These are phyloP conservation scores for Earliella scabrosa DNA, from an alignment of 1,284 basidiomycete species.

Conservation along the genomic window DNA sequence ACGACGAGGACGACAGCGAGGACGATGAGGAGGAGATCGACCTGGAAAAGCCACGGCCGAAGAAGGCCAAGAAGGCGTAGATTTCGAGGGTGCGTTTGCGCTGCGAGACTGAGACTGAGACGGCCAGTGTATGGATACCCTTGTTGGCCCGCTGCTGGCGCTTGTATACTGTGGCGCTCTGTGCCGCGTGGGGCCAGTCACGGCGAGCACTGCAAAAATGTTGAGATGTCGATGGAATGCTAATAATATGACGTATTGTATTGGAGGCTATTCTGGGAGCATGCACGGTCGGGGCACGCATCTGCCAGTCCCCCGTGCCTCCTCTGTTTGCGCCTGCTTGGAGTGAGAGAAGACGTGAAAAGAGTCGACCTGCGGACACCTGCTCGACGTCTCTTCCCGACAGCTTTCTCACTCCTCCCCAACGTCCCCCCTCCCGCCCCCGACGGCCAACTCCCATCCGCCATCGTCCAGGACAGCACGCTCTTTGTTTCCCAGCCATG, in stretches of 20 bases:
- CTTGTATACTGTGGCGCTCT: not conserved
- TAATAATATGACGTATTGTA: constrained; percentile 20
- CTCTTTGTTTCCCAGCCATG: constrained; percentile 38
- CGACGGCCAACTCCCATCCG: constrained; percentile 13
- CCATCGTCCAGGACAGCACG: constrained; percentile 11
- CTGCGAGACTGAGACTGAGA: no score
- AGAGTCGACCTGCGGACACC: not conserved
- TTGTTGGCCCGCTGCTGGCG: not conserved
- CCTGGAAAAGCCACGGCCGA: constrained; percentile 76
- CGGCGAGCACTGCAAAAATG: no score
- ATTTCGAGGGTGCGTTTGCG: not conserved
- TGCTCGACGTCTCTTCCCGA: not conserved
- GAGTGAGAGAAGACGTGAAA: not conserved
- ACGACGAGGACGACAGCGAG: constrained; percentile 64
- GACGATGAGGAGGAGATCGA: constrained; percentile 81
- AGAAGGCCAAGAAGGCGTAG: constrained; percentile 70
- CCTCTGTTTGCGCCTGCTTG: not conserved
- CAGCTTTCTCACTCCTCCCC: constrained; percentile 4
- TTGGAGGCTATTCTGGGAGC: constrained; percentile 23
- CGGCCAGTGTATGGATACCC: no score
- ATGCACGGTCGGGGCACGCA: not conserved
- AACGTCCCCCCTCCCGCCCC: constrained; percentile 12
- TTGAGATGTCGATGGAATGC: not conserved
- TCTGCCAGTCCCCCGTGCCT: not conserved
- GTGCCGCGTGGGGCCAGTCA: no score